Evolutionary conservation across 495 filamentous ascomycete genomes (phyloP), one percentile per base, ranked within the genome.

Genomic region (Neurospora terricola): DNA sequence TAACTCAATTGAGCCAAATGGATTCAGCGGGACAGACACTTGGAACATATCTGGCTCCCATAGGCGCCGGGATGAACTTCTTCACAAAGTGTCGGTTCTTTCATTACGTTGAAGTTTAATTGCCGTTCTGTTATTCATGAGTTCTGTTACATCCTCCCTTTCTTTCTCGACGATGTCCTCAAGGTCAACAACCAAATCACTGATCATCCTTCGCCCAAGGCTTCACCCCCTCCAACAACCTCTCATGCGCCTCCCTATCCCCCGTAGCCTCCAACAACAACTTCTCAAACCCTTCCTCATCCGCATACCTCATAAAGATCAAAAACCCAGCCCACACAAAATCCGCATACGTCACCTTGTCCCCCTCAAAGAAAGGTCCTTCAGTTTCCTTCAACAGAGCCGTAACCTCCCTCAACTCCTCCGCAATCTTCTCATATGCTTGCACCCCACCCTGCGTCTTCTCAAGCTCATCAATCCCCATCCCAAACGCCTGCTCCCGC

Each of bases 311-410:
- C 18, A 78, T 34, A 75, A 84, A 84, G 2, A 84, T 14, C 69
- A 86, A 74, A 27, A 78, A 78, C 7, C 78, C 81, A 1, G 59
- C 82, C 77, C 82, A 84, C 9, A 82, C 72, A 70, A 86, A 84
- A 77, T 87, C 84, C 72, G 79, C 80, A 76, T 80, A 86, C 14
- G 78, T 79, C 5, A 81, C 68, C 48, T 75, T 77, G 48, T 75
- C 72, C 5, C 83, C 84, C 74, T 79, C 30, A 62, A 86, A 84
- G 71, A 82, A 90, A 30, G 84, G 87, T 1, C 86, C 90, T 18
- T 0, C 37, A 23, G 72, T 84, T 76, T 87, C 85, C 78, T 81
- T 83, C 78, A 91, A 72, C 75, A 89, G 38, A 3, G 71, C 84
- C 38, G 83, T 87, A 27, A 86, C 70, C 69, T 84, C 78, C 66